Evolutionary conservation across 2,329 filamentous ascomycete species (phyloP), one percentile per base, ranked within the genome.

Genomic region (Cercospora canescens): DNA sequence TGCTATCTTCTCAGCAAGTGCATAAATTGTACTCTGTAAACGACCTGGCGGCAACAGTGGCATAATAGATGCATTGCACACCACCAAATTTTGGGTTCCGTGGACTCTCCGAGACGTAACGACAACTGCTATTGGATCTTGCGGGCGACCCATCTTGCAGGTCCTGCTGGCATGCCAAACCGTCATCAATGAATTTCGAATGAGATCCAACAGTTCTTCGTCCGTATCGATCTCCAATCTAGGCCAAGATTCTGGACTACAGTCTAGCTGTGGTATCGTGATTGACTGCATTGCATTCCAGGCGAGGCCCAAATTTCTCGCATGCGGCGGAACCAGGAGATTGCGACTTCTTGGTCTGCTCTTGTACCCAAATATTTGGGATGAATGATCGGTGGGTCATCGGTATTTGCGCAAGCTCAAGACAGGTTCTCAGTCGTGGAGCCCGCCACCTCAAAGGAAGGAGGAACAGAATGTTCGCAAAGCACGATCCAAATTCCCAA

Each of bases 1-100:
- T 21, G 56, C 60, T 16, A 68, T 68, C 60, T 65, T 65, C 60
- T 68, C 66, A 6, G 63, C 66, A 41, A 68, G n/a, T 1, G 63
- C 66, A 57, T 68, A 68, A 5, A 67, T 41, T 7, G 48, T 57
- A 4, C 32, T 32, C 39, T 61, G 56, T 7, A 57, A 57, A 64
- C 64, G 65, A 5, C 65, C 65, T 12, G 65, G 65, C 16, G 65
- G 65, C 18, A 67, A 34, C 6, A 64, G 14, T 9, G 65, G 56
- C 12, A 64, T 61, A 9, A 56, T 28, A 12, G 16, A 28, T 4
- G 65, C 61, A 57, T 67, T 61, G 6, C 63, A 61, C 3, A 67
- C 65, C 21, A 61, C 54, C 28, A 62, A 16, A 4, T 16, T 32
- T 5, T 60, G 41, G 1, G 50, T 21, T 0, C 56, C 62, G 52